Conservation (phyloP, 148 eudicot genomes). For the Silene latifolia region DNA sequence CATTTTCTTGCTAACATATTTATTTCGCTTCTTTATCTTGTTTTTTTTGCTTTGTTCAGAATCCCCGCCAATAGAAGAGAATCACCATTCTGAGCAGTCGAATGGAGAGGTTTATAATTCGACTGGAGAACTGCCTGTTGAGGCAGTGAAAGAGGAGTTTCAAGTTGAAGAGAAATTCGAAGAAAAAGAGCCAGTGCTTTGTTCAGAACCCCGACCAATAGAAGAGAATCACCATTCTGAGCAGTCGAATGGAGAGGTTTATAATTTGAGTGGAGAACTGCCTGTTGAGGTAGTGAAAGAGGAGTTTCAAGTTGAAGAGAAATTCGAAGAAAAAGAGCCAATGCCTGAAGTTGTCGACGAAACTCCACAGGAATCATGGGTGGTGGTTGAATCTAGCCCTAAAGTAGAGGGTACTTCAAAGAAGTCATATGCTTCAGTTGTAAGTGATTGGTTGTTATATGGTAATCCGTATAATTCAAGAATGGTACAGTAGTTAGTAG, state of each 20-base stretch:
- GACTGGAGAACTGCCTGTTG: slow-evolving; percentile 23
- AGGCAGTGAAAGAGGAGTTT: no score
- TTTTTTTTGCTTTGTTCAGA: slow-evolving; percentile 13
- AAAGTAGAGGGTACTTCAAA: slow-evolving; percentile 59
- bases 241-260: slow-evolving; percentile 43
- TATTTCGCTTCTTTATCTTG: slow-evolving; percentile 3
- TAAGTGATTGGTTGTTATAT: slow-evolving; percentile 36
- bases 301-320: slow-evolving; percentile 36
- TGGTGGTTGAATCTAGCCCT: slow-evolving; percentile 39
- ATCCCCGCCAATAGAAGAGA: slow-evolving; percentile 37
- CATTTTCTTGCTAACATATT: neutral
- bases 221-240: slow-evolving; percentile 36
- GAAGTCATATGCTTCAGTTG: slow-evolving; percentile 92
- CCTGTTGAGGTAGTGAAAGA: slow-evolving; percentile 21
- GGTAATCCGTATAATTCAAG: neutral
- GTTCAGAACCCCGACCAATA: slow-evolving; percentile 29
- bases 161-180: neutral
- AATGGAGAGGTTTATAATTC: slow-evolving; percentile 48
- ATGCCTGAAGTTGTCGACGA: slow-evolving; percentile 63
- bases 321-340: slow-evolving; percentile 60
- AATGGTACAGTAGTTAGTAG: neutral
- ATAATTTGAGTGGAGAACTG: slow-evolving; percentile 44
- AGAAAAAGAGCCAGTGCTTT: no score
- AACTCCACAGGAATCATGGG: slow-evolving; percentile 34
- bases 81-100: slow-evolving; percentile 26